These are phyloP conservation scores for Hymenoscyphus salicellus DNA, from an alignment of 2,329 filamentous ascomycete species.

Conservation along the genomic window DNA sequence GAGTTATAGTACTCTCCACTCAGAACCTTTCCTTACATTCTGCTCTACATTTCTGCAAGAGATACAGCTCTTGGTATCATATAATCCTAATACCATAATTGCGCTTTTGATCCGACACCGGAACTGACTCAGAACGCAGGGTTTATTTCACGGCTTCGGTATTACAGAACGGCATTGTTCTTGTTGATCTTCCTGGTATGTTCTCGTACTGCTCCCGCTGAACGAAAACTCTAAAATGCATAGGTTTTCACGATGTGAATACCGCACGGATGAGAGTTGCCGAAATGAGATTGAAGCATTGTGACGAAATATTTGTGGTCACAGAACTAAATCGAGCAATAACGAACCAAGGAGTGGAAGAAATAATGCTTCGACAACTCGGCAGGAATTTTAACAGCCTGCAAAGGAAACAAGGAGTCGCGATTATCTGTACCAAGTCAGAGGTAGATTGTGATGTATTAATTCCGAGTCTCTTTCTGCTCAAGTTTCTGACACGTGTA, in stretches of 20 bases:
- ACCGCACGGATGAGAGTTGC: conserved; percentile 17
- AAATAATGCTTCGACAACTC: conserved; percentile 12
- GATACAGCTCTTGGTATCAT: too few species aligned
- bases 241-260: conserved; percentile 20
- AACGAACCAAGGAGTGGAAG: conserved; percentile 15
- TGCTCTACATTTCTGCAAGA: too few species aligned
- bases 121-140: conserved; percentile 5
- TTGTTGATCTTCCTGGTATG: conserved; percentile 20
- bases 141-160: conserved; percentile 15
- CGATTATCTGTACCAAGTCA: conserved; percentile 20
- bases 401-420: conserved; percentile 15
- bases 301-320: conserved; percentile 19
- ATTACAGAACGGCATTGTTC: conserved; percentile 18
- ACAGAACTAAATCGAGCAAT: conserved; percentile 17
- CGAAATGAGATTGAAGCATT: conserved; percentile 18
- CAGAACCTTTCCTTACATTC: neutral
- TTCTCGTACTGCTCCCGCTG: neutral
- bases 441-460: conserved; percentile 14
- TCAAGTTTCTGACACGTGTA: neutral
- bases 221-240: conserved; percentile 2
- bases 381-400: conserved; percentile 16
- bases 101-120: neutral
- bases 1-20: neutral
- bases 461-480: neutral
- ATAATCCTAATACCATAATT: too few species aligned